phyloP scores from a whole-genome alignment of 2,329 filamentous ascomycete species.

The Hypocrella siamensis region DNA sequence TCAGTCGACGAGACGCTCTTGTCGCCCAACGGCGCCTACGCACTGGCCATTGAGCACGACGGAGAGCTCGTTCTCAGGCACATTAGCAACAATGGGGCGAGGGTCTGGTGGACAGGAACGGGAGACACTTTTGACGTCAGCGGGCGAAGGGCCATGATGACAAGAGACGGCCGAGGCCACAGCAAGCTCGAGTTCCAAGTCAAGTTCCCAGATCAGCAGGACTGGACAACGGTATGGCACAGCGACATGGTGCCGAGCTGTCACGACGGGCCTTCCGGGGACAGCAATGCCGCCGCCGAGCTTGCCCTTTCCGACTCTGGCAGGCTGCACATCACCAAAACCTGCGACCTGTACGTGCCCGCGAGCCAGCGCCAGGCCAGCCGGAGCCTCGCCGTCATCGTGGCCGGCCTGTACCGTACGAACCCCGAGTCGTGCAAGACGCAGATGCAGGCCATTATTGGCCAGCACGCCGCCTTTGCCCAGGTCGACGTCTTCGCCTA shows the following conservation, averaged over 20 bases:
- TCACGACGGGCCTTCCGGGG: neutral
- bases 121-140: too few relatives aligned
- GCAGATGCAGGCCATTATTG: neutral
- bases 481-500: neutral
- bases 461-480: neutral
- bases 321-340: neutral
- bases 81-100: too few relatives aligned
- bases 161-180: neutral
- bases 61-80: too few relatives aligned
- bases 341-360: neutral
- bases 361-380: neutral
- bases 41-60: too few relatives aligned
- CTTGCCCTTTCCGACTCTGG: neutral
- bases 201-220: neutral
- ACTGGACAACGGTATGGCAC: neutral
- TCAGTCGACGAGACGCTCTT: too few relatives aligned
- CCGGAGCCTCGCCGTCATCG: neutral
- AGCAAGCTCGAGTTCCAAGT: neutral
- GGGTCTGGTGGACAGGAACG: too few relatives aligned
- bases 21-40: too few relatives aligned
- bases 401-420: neutral
- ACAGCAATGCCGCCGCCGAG: neutral
- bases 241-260: neutral
- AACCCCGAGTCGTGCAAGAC: neutral
- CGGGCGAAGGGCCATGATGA: too few relatives aligned